A percentile compares a stretch with the other conserved stretches of the same genome.
These are phyloP conservation scores for Cucumis melo DNA, from an alignment of 306 rosid genomes.

Conservation along the genomic window DNA sequence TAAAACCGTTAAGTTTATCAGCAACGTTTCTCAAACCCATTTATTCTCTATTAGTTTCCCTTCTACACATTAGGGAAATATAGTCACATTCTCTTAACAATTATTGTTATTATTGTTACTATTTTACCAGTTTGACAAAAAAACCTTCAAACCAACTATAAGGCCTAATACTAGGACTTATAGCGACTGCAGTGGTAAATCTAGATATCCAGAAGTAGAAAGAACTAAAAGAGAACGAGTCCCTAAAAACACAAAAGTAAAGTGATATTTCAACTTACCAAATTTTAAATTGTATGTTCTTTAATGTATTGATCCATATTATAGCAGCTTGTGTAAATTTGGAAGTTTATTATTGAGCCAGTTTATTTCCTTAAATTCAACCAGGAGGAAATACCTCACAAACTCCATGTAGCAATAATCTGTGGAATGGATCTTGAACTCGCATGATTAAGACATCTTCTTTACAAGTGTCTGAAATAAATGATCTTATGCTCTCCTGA, in stretches of 20 bases:
- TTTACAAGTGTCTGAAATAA: slow-evolving; percentile 30
- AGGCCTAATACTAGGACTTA: neutral
- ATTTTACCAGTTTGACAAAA: too few species aligned
- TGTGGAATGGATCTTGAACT: slow-evolving; percentile 69
- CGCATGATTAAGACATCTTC: slow-evolving; percentile 39
- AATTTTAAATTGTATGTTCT: neutral
- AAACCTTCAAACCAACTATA: too few species aligned
- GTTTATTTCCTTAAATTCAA: neutral
- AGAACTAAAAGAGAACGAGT: neutral
- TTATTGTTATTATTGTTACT: too few species aligned
- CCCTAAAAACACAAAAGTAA: neutral
- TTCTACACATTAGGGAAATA: too few species aligned
- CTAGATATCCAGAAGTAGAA: neutral
- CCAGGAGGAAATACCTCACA: slow-evolving; percentile 55
- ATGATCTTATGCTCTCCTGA: slow-evolving; percentile 52
- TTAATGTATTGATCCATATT: neutral
- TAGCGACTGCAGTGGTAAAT: too few species aligned
- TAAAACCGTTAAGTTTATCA: too few species aligned
- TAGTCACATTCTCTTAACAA: too few species aligned
- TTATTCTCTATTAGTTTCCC: too few species aligned
- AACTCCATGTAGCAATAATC: slow-evolving; percentile 82
- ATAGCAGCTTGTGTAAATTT: neutral
- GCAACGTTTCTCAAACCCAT: too few species aligned
- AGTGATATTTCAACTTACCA: neutral
- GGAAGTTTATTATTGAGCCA: neutral